These are phyloP conservation scores for Backusella circina DNA, from an alignment of 192 early-diverging fungal species.

Conservation along the genomic window DNA sequence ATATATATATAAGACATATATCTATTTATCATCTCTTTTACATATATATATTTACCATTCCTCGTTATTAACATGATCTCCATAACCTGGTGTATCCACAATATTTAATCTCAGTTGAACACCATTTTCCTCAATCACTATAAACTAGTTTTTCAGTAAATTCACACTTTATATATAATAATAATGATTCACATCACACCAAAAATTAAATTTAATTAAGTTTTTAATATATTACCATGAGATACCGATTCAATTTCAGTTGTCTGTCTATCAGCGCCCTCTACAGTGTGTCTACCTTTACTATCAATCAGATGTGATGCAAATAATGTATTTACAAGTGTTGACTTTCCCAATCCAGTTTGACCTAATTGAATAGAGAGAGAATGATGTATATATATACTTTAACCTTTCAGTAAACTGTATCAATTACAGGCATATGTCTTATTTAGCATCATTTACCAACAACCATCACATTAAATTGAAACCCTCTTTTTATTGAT, in stretches of 20 bases:
- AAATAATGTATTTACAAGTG: slow-evolving; percentile 98
- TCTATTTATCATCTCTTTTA: not conserved
- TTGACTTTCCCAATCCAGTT: slow-evolving; percentile 97
- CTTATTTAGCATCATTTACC: slow-evolving; percentile 66
- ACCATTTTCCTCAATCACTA: slow-evolving; percentile 95
- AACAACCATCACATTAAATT: slow-evolving; percentile 98
- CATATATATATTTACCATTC: slow-evolving; percentile 61
- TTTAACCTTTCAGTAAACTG: not conserved
- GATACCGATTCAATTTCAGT: slow-evolving; percentile 93
- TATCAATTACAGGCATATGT: too few species aligned
- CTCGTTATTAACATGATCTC: slow-evolving; percentile 99
- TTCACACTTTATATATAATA: not conserved
- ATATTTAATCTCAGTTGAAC: slow-evolving; percentile 93
- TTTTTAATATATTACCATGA: slow-evolving; percentile 57
- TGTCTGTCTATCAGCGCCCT: slow-evolving; percentile 86
- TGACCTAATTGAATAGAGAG: slow-evolving; percentile 57
- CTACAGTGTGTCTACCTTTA: slow-evolving; percentile 78
- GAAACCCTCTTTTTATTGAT: slow-evolving; percentile 94
- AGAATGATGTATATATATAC: slow-evolving; percentile 20
- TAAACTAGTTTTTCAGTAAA: not conserved
- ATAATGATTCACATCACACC: not conserved
- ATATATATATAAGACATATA: not conserved
- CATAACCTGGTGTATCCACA: slow-evolving; percentile 97
- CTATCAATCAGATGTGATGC: slow-evolving; percentile 92
- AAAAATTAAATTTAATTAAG: not conserved